Evolutionary conservation across 352 stramenopile genomes (phyloP), one percentile per base, ranked within the genome.

Genomic region (Thalassiosira mediterranea): DNA sequence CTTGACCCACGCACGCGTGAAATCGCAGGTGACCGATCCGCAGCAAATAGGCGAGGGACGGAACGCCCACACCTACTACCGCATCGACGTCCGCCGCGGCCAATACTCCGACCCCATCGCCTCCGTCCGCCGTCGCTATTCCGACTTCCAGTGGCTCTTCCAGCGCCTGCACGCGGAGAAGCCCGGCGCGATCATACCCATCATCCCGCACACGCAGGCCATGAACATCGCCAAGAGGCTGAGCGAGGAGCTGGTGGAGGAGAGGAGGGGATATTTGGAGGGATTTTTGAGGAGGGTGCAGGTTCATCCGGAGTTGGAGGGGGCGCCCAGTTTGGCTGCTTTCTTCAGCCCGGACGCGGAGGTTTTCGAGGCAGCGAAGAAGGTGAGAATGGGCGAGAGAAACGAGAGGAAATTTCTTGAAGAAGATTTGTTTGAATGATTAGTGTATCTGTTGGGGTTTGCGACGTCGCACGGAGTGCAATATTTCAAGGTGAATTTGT

Each of bases 131-230:
- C 71, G 81, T 48, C 74, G 84, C 0, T 91, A 91, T 61, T 79
- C 54, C 49, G 84, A 91, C 51, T 91, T 91, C 70, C 79, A 79
- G 56, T 91, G 84, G 84, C 61, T 91, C 0, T 91, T 89, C 52
- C 29, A 83, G 37, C 66, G 80, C 13, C 32, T 91, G 1, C 74
- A 86, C 42, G 71, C 69, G 47, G 84, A 91, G 68, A 31, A 67
- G 40, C 78, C 81, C 0, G 84, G 84, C 11, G 65, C 75, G 3
- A 83, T 89, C 34, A 68, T 91, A 26, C 84, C 84, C 15, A 84
- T 88, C 26, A 85, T 91, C 46, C 84, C 84, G 28, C 78, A 88
- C 37, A 83, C 62, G n/a, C 51, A 67, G 34, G 70, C 63, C 0
- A 46, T 83, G 3, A 40, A 89, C 23, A 64, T 46, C 4, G 49